Base-by-base conservation (phyloP, 2,329 filamentous ascomycete species). In the Karstenula rhodostoma region DNA sequence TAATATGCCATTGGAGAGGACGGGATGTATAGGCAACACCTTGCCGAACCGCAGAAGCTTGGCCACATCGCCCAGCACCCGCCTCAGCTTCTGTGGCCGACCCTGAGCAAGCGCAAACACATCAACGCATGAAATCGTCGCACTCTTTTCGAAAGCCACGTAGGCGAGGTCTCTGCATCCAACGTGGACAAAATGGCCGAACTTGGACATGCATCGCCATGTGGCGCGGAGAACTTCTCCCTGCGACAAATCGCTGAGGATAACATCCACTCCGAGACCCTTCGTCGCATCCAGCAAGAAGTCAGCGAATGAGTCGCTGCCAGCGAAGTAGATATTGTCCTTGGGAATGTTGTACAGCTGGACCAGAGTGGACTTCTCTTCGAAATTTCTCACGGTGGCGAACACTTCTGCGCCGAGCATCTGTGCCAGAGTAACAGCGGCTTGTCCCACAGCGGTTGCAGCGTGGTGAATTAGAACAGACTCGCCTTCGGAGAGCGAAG, bases 191-290 rank as follows among this genome's bases (percentile, higher is more conserved):
- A 71, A 62, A 8, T 65, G 59, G 17, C 72, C 73, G 37, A 70
- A 73, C 10, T 64, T 43, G 1, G 82, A 81, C 3, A 85, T 70
- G 48, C 80, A 83, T 9, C 74, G 61, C 80, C 79, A 85, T 0
- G 79, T 80, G 0, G 78, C 75, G 2, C 61, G 62, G 15, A 75
- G 56, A 4, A 63, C 23, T 23, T 73, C 64, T 3, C 65, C 67
- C 4, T 73, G 65, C 8, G 66, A 52, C 1, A 63, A n/a, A 17
- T 48, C 59, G 61, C 74, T 78, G 55, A 79, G 60, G 5, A 77
- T 62, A 5, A 79, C 72, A 60, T 80, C 74, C 12, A 78, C 70
- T n/a, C 78, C 78, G 7, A 50, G 48, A 17, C 63, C 68, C 12
- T 65, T 47, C 0, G 78, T 80, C 19, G 60, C 57, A 8, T 63